Conservation (phyloP, 768 basidiomycete genomes). For the Roridomyces roridus region DNA sequence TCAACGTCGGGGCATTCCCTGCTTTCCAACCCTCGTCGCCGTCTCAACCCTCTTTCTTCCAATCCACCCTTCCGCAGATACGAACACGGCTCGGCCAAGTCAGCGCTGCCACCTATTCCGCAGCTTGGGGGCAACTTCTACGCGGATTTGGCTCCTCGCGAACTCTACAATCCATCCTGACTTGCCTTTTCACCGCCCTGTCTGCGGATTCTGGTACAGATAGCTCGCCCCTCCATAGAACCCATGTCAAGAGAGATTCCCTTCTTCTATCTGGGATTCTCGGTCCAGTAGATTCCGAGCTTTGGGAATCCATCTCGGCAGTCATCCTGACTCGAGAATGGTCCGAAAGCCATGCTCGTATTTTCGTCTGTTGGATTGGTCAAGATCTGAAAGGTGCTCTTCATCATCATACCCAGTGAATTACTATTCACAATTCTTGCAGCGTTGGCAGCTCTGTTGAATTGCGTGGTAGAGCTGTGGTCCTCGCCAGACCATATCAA, state of each 20-base stretch:
- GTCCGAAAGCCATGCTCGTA: conserved; percentile 60
- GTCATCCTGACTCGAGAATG: conserved; percentile 65
- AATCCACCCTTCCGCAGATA: conserved; percentile 53
- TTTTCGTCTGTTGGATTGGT: conserved; percentile 72
- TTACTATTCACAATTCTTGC: conserved; percentile 1
- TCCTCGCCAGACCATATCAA: conserved; percentile 78
- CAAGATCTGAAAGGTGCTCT: conserved; percentile 39
- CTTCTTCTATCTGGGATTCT: conserved; percentile 57
- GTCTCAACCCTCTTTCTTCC: conserved; percentile 79
- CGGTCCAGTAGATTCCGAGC: conserved; percentile 55
- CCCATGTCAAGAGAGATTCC: conserved; percentile 59
- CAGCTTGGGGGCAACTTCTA: conserved; percentile 56
- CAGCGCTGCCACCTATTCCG: conserved; percentile 44
- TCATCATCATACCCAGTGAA: neutral
- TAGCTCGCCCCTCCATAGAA: conserved; percentile 39
- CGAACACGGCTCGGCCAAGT: conserved; percentile 42
- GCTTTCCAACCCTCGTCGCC: conserved; percentile 50
- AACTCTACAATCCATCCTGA: conserved; percentile 61
- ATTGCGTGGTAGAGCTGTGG: conserved; percentile 69
- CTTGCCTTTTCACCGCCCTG: conserved; percentile 63
- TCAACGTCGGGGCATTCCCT: conserved; percentile 72
- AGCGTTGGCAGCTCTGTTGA: conserved; percentile 57
- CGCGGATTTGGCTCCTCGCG: conserved; percentile 54
- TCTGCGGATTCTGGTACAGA: conserved; percentile 38
- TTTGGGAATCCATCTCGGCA: conserved; percentile 57